These are phyloP conservation scores for Termitomyces bulborhizus DNA, from an alignment of 768 basidiomycete genomes.

Conservation along the genomic window DNA sequence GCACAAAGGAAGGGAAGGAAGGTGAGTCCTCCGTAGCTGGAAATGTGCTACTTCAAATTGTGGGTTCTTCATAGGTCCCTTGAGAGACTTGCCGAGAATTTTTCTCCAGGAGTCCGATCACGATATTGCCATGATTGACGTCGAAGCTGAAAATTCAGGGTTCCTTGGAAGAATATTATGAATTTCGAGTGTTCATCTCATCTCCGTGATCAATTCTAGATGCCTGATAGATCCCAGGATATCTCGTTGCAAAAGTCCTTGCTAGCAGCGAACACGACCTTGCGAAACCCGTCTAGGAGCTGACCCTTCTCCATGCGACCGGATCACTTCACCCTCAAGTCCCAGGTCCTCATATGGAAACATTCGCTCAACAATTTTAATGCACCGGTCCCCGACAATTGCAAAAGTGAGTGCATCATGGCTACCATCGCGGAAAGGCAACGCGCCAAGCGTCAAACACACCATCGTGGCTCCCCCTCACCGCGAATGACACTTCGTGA, in stretches of 20 bases:
- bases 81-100: background rate
- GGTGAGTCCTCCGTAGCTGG: conserved; percentile 67
- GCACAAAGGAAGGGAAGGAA: conserved; percentile 29
- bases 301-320: conserved; percentile 14
- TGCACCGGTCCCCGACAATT: conserved; percentile 22
- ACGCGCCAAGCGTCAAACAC: conserved; percentile 5
- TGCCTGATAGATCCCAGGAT: conserved; percentile 59
- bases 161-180: conserved; percentile 82
- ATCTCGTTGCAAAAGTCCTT: conserved; percentile 34
- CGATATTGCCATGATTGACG: conserved; percentile 73
- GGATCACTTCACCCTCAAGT: conserved; percentile 20
- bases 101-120: conserved; percentile 49
- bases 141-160: conserved; percentile 87
- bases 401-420: conserved; percentile 22
- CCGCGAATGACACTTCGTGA: conserved; percentile 6
- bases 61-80: conserved; percentile 22
- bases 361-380: conserved; percentile 19
- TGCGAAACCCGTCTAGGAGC: conserved; percentile 5
- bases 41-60: conserved; percentile 75
- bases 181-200: background rate
- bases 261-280: conserved; percentile 40
- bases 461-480: conserved; percentile 15
- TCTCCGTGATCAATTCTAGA: conserved; percentile 27
- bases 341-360: conserved; percentile 16
- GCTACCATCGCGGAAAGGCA: conserved; percentile 10